Conservation (phyloP, 495 filamentous ascomycete species). For the Antarctomyces pellizariae region DNA sequence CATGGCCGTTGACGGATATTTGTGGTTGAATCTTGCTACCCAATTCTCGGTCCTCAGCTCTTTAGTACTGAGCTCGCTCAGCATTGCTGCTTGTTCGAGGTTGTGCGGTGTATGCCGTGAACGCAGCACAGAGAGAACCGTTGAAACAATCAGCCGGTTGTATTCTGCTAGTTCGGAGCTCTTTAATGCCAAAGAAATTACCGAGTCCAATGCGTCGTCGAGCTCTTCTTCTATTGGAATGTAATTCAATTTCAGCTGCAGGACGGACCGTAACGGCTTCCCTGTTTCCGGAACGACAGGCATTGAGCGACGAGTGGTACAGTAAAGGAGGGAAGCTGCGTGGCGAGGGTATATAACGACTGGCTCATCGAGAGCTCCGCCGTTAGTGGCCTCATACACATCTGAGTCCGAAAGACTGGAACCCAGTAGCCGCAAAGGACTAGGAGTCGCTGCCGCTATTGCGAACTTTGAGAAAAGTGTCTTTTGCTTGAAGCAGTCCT, state of each 20-base stretch:
- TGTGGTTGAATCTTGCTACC: slow-evolving; percentile 3
- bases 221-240: slow-evolving; percentile 54
- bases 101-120: slow-evolving; percentile 29
- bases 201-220: slow-evolving; percentile 18
- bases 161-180: slow-evolving; percentile 19
- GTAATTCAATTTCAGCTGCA: slow-evolving; percentile 59
- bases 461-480: slow-evolving; percentile 75
- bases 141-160: slow-evolving; percentile 22
- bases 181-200: slow-evolving; percentile 18
- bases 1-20: too few relatives aligned
- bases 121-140: slow-evolving; percentile 27
- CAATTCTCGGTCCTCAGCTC: slow-evolving; percentile 6
- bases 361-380: slow-evolving; percentile 26
- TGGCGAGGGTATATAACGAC: slow-evolving; percentile 56
- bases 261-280: slow-evolving; percentile 31
- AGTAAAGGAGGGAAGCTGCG: slow-evolving; percentile 64
- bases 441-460: slow-evolving; percentile 48
- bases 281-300: slow-evolving; percentile 15
- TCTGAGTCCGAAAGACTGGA: slow-evolving; percentile 48
- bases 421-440: slow-evolving; percentile 50
- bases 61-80: slow-evolving; percentile 24
- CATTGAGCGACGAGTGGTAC: slow-evolving; percentile 29
- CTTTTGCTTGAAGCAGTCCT: slow-evolving; percentile 76
- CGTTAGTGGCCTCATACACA: slow-evolving; percentile 39
- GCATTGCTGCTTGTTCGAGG: slow-evolving; percentile 30